phyloP scores from a whole-genome alignment of 495 filamentous ascomycete genomes.

The Astrothelium subdiscretum region DNA sequence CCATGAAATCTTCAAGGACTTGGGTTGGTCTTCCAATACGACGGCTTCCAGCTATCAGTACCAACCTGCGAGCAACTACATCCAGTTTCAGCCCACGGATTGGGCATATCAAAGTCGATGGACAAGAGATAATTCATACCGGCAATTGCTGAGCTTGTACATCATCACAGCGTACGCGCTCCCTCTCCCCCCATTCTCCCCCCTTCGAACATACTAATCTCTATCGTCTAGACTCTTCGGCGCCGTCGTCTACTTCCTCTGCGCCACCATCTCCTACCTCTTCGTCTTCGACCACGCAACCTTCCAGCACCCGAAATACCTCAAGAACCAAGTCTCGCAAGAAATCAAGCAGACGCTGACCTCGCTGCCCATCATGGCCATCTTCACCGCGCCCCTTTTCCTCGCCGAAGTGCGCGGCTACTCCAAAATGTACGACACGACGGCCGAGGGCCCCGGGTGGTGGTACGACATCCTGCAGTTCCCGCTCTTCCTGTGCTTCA shows the following conservation, averaged over 20 bases:
- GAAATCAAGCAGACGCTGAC: slow-evolving; percentile 71
- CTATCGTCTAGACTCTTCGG: slow-evolving; percentile 65
- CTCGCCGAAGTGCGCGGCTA: slow-evolving; percentile 74
- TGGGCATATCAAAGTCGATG: slow-evolving; percentile 75
- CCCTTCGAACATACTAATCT: slow-evolving; percentile 1
- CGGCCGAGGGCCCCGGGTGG: slow-evolving; percentile 56
- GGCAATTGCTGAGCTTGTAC: slow-evolving; percentile 67
- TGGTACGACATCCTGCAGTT: slow-evolving; percentile 81
- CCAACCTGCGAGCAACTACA: slow-evolving; percentile 58
- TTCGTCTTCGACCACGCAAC: slow-evolving; percentile 92
- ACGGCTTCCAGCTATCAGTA: slow-evolving; percentile 39
- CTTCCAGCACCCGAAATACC: slow-evolving; percentile 84
- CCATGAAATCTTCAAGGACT: slow-evolving; percentile 9
- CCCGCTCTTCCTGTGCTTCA: slow-evolving; percentile 85
- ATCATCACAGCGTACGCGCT: slow-evolving; percentile 68
- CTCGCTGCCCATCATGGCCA: slow-evolving; percentile 71
- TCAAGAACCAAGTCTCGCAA: slow-evolving; percentile 81
- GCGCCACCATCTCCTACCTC: slow-evolving; percentile 70
- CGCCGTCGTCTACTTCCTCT: slow-evolving; percentile 70
- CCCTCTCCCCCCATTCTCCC: slow-evolving; percentile 3
- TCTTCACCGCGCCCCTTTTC: slow-evolving; percentile 76
- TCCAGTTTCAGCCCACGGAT: slow-evolving; percentile 57
- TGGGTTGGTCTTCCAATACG: slow-evolving; percentile 19
- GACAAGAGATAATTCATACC: slow-evolving; percentile 66
- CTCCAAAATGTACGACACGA: slow-evolving; percentile 73